phyloP scores from a whole-genome alignment of 2,329 filamentous ascomycete genomes.

The Daldinia eschscholtzii region DNA sequence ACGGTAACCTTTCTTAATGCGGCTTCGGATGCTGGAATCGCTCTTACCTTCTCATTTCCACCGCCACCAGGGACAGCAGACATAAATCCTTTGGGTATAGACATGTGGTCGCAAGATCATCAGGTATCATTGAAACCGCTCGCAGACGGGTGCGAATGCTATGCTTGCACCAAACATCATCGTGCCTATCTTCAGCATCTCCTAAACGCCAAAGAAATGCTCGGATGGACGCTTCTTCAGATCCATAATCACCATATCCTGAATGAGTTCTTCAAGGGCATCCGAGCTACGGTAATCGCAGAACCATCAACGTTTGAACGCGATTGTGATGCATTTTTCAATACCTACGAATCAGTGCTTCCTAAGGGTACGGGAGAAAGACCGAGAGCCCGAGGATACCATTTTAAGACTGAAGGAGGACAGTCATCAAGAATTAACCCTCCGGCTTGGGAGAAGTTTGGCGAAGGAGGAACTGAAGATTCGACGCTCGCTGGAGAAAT shows the following conservation, averaged over 20 bases:
- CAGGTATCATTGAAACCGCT: slow-evolving; percentile 74
- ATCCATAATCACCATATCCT: slow-evolving; percentile 88
- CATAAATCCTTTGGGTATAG: slow-evolving; percentile 72
- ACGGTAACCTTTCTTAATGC: slow-evolving; percentile 80
- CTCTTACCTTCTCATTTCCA: slow-evolving; percentile 83
- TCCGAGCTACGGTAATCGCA: slow-evolving; percentile 74
- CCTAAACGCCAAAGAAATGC: slow-evolving; percentile 92
- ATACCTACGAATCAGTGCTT: slow-evolving; percentile 75
- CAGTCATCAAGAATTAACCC: slow-evolving; percentile 76
- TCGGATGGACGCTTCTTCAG: slow-evolving; percentile 92
- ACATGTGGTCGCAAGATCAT: slow-evolving; percentile 79
- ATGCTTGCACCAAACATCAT: slow-evolving; percentile 86
- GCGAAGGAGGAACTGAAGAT: slow-evolving; percentile 44
- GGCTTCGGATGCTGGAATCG: slow-evolving; percentile 86
- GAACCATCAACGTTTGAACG: slow-evolving; percentile 73
- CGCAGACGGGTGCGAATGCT: slow-evolving; percentile 76
- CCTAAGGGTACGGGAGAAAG: slow-evolving; percentile 81
- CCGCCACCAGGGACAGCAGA: slow-evolving; percentile 48
- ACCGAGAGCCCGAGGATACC: slow-evolving; percentile 84
- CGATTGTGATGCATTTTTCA: slow-evolving; percentile 58
- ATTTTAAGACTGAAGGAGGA: slow-evolving; percentile 77
- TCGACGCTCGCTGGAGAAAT: slow-evolving; percentile 61
- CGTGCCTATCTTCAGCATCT: slow-evolving; percentile 90
- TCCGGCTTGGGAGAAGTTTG: slow-evolving; percentile 72
- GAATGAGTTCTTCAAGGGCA: slow-evolving; percentile 76